Base-by-base conservation (phyloP, 306 rosid genomes). In the Cicer yamashitae region DNA sequence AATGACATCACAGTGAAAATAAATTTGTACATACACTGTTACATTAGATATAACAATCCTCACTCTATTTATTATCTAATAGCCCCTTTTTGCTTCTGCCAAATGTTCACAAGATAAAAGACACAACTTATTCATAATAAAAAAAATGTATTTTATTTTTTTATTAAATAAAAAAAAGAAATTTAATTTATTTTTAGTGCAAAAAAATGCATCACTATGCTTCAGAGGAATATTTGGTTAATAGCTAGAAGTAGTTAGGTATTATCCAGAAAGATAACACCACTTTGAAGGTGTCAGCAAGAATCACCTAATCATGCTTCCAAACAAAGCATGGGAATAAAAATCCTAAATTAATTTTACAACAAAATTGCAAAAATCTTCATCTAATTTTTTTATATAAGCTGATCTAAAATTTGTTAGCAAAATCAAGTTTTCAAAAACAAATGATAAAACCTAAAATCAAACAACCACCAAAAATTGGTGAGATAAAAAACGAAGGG, bases 211-310 rank as follows among this genome's bases (percentile, higher is more conserved):
- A 67, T 68, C 12, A 12, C 8, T 52, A 1, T 15, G 46, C 38
- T 81, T 74, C 79, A 60, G 44, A 38, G 80, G 74, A 67, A 75
- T 10, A 44, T 47, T 74, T 43, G 83, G 57, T 65, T 17, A 53
- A 47, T 37, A n/a, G 37, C 67, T 60, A 61, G 53, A 68, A 68
- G 48, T 51, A 41, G 51, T 38, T 74, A 34, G 44, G 44, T 34
- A 13, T 37, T 63, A 45, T 51, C 47, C 76, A 62, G 52, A 77
- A 61, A 44, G 20, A 30, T 48, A 18, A 44, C 61, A 61, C 34
- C 34, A 25, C 51, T 56, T 53, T 6, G 53, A 77, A 30, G 12
- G 59, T 48, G 22, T 43, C 74, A 64, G 9, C 41, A 46, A 46
- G 20, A 45, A 14, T 75, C 78, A 44, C 73, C 58, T 46, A 47